Evolutionary conservation across 768 basidiomycete species (phyloP).

Genomic region (Lactarius quietus): DNA sequence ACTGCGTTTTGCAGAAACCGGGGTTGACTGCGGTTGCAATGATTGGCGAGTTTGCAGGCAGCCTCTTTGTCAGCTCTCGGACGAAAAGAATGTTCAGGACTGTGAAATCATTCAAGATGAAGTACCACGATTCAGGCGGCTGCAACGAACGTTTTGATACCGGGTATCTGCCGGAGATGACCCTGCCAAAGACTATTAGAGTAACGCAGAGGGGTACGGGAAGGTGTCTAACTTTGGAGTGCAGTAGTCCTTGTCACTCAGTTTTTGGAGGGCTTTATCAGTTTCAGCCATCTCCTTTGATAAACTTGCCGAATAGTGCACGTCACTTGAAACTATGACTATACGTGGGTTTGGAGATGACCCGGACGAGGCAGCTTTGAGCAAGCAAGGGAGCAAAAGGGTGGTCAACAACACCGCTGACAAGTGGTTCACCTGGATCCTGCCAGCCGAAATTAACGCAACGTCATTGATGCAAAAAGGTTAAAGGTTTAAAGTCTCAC

Average conservation of each 20-base stretch:
- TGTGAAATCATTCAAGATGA: background rate
- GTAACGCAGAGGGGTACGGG: background rate
- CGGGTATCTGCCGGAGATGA: slow-evolving; percentile 13
- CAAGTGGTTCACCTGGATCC: slow-evolving; percentile 44
- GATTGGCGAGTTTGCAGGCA: slow-evolving; percentile 21
- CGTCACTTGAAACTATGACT: slow-evolving; percentile 22
- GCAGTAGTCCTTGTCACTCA: slow-evolving; percentile 16
- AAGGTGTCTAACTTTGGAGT: slow-evolving; percentile 10
- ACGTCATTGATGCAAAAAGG: background rate
- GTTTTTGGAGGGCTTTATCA: slow-evolving; percentile 7
- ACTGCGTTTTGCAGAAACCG: slow-evolving; percentile 18
- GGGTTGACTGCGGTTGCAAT: slow-evolving; percentile 21
- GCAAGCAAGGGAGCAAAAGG: slow-evolving; percentile 19
- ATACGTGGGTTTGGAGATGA: slow-evolving; percentile 17
- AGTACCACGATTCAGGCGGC: background rate
- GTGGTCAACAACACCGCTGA: slow-evolving; percentile 12
- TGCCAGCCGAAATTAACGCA: slow-evolving; percentile 23
- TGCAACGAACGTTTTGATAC: slow-evolving; percentile 20
- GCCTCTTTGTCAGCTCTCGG: slow-evolving; percentile 22
- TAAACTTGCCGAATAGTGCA: slow-evolving; percentile 11
- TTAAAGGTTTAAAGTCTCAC: slow-evolving; percentile 21
- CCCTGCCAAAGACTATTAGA: background rate
- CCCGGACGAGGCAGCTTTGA: slow-evolving; percentile 17
- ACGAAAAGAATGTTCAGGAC: slow-evolving; percentile 22
- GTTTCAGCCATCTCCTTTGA: slow-evolving; percentile 9